phyloP scores from a whole-genome alignment of 2,329 filamentous ascomycete species.

The Botryotinia convoluta region DNA sequence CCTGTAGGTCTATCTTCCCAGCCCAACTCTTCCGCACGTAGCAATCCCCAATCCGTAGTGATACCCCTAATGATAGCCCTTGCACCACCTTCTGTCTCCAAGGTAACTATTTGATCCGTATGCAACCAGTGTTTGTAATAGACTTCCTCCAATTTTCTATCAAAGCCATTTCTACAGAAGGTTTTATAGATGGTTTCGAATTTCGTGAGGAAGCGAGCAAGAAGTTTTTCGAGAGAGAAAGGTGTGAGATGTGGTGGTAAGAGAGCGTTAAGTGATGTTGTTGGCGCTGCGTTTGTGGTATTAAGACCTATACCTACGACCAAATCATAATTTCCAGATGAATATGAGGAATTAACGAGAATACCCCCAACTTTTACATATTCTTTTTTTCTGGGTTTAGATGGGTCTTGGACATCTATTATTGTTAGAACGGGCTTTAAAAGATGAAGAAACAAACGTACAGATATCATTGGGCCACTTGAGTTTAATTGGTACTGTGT shows the following conservation, averaged over 20 bases:
- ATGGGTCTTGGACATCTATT: constrained; percentile 64
- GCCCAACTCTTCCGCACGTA: constrained; percentile 80
- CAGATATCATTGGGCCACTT: constrained; percentile 99
- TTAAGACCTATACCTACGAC: constrained; percentile 88
- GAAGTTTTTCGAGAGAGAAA: constrained; percentile 73
- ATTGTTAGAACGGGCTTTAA: constrained; percentile 8
- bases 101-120: constrained; percentile 64
- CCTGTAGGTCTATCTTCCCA: constrained; percentile 72
- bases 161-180: constrained; percentile 77
- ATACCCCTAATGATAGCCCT: constrained; percentile 81
- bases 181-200: constrained; percentile 75
- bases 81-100: constrained; percentile 76
- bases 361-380: constrained; percentile 95
- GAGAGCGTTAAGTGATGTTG: constrained; percentile 79
- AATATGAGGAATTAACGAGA: constrained; percentile 83
- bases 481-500: constrained; percentile 72
- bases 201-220: constrained; percentile 74
- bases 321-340: constrained; percentile 73
- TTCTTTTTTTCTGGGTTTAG: constrained; percentile 45
- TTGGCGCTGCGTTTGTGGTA: constrained; percentile 77
- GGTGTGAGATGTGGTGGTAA: constrained; percentile 52
- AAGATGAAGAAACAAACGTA: constrained; percentile 40
- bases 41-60: constrained; percentile 84
- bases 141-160: constrained; percentile 63
- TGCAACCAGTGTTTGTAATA: constrained; percentile 91